These are phyloP conservation scores for Micractinium sp. DNA, from an alignment of 139 green algal species.

Conservation along the genomic window DNA sequence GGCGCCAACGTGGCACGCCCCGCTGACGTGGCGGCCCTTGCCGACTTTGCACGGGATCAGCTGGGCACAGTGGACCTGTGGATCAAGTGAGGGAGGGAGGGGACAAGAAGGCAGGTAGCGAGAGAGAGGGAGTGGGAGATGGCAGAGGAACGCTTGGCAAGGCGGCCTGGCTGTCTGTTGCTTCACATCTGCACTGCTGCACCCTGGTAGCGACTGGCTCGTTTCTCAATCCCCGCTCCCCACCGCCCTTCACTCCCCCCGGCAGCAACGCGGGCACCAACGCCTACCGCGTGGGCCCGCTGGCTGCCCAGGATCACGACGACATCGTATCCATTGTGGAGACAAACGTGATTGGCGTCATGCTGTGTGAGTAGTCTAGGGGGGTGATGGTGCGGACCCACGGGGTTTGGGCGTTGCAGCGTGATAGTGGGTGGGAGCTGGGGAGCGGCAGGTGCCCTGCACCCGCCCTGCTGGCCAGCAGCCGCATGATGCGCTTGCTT, in stretches of 20 bases:
- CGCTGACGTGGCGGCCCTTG: constrained; percentile 69
- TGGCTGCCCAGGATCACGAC: constrained; percentile 72
- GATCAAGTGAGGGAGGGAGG: constrained; percentile 54
- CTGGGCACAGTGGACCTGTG: constrained; percentile 53
- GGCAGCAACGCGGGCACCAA: constrained; percentile 82
- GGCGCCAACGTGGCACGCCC: constrained; percentile 70
- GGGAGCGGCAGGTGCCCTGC: background rate
- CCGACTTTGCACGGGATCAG: constrained; percentile 62
- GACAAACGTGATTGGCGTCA: constrained; percentile 93
- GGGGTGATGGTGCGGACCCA: constrained; percentile 88
- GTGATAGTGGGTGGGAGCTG: background rate
- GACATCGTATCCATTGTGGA: constrained; percentile 84
- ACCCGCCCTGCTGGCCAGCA: background rate
- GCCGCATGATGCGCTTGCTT: background rate
- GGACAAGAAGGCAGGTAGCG: background rate
- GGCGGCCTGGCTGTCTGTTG: background rate
- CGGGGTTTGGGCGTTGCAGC: background rate
- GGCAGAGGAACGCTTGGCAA: background rate
- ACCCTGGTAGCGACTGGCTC: too few relatives aligned
- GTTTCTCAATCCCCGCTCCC: background rate
- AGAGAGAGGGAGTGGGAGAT: background rate
- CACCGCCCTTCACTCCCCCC: background rate
- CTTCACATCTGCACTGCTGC: too few relatives aligned
- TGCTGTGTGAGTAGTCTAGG: constrained; percentile 74
- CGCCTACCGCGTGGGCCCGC: constrained; percentile 81